A percentile compares a stretch with the other conserved stretches of the same genome.
Conservation (phyloP, 805 yeast species). For the Kodamaea jinghongensis region DNA sequence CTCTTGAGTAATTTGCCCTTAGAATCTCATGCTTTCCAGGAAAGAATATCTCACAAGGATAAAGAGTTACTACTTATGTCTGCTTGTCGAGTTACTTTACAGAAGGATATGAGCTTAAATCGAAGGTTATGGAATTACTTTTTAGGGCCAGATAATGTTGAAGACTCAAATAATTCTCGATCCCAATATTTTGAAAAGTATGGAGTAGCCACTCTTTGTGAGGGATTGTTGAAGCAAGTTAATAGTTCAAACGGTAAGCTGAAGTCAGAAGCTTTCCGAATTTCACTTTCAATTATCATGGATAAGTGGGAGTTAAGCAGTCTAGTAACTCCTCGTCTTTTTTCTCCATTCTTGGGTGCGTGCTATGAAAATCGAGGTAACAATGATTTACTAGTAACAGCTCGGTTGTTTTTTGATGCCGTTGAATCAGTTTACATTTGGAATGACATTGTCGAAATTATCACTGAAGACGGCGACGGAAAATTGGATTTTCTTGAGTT, state of each 20-base stretch:
- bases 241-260: conserved; percentile 19
- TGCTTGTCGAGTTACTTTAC: conserved; percentile 66
- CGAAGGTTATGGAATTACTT: conserved; percentile 94
- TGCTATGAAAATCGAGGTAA: conserved; percentile 32
- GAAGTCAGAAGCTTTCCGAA: conserved; percentile 52
- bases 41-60: conserved; percentile 50
- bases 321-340: conserved; percentile 62
- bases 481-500: conserved; percentile 52
- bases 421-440: conserved; percentile 81
- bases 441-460: conserved; percentile 50
- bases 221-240: conserved; percentile 54
- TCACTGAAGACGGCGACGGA: conserved; percentile 25
- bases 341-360: conserved; percentile 60
- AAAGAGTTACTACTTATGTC: conserved; percentile 56
- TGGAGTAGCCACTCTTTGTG: conserved; percentile 50
- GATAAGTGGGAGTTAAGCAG: conserved; percentile 96
- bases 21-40: conserved; percentile 53
- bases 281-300: conserved; percentile 66
- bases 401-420: conserved; percentile 75
- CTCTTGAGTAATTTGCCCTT: conserved; percentile 66
- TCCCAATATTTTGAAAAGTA: conserved; percentile 57
- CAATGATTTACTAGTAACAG: conserved; percentile 53
- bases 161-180: conserved; percentile 20
- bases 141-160: conserved; percentile 64
- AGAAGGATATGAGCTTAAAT: conserved; percentile 91